A percentile compares a stretch with the other conserved stretches of the same genome.
phyloP scores from a whole-genome alignment of 352 stramenopile genomes.

The Phytophthora tentaculata region DNA sequence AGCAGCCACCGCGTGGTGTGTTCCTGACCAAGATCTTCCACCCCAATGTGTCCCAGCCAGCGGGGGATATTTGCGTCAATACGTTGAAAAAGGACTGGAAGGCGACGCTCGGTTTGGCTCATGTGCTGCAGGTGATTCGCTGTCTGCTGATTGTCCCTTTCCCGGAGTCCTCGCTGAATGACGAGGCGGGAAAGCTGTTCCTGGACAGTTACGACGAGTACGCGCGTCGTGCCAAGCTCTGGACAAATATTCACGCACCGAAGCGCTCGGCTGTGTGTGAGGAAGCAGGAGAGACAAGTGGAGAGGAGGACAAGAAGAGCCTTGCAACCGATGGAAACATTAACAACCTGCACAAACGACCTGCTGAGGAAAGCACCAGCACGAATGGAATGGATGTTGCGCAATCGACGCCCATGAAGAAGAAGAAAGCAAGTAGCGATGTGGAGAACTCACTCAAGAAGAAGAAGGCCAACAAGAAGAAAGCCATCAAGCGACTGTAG shows the following conservation, averaged over 20 bases:
- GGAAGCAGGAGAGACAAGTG: conserved; percentile 29
- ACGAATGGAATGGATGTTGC: conserved; percentile 17
- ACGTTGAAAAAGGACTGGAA: conserved; percentile 99
- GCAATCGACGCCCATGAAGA: conserved; percentile 45
- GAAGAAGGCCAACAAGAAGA: conserved; percentile 77
- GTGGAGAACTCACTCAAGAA: conserved; percentile 53
- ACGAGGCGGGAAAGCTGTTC: conserved; percentile 98
- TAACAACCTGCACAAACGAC: conserved; percentile 27
- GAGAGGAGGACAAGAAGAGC: conserved; percentile 34
- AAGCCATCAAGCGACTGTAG: conserved; percentile 72
- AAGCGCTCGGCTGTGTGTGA: conserved; percentile 42
- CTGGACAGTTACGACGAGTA: conserved; percentile 99
- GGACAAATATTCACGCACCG: conserved; percentile 91
- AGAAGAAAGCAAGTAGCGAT: conserved; percentile 43
- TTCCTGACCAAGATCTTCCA: conserved; percentile 99
- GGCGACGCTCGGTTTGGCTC: conserved; percentile 92
- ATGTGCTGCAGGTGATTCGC: conserved; percentile 98
- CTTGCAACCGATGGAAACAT: neutral
- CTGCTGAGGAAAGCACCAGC: conserved; percentile 20
- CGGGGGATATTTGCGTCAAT: conserved; percentile 99
- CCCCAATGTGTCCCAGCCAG: conserved; percentile 97
- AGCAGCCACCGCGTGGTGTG: conserved; percentile 88
- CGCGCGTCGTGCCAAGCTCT: conserved; percentile 84
- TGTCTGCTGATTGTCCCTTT: conserved; percentile 99
- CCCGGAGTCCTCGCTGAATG: conserved; percentile 98